Conservation (phyloP, 2,329 filamentous ascomycete genomes). For the Sclerotinia spermophila region DNA sequence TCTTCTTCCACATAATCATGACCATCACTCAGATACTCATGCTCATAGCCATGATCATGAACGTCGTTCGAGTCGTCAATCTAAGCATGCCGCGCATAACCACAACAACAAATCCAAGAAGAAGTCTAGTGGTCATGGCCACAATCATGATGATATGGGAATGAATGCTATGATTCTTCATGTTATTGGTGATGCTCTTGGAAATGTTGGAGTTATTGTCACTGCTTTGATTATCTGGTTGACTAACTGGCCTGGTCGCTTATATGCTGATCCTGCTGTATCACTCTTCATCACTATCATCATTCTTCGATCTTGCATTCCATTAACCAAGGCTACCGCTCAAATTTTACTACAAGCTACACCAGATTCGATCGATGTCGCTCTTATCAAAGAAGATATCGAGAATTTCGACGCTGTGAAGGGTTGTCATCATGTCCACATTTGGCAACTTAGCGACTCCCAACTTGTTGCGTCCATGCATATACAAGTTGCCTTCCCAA, state of each 20-base stretch:
- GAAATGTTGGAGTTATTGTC: constrained; percentile 80
- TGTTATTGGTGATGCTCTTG: constrained; percentile 77
- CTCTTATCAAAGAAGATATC: constrained; percentile 91
- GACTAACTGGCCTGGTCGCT: constrained; percentile 73
- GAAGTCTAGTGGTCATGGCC: constrained; percentile 60
- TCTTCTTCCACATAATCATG: constrained; percentile 23
- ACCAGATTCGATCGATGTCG: constrained; percentile 79
- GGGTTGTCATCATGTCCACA: constrained; percentile 91
- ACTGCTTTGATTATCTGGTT: constrained; percentile 90
- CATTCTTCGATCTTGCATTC: constrained; percentile 69
- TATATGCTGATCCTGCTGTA: constrained; percentile 86
- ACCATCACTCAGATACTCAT: background rate
- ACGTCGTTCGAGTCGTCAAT: constrained; percentile 26
- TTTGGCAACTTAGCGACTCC: constrained; percentile 95
- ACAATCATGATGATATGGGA: constrained; percentile 85
- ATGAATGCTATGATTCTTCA: constrained; percentile 83
- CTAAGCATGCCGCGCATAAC: constrained; percentile 68
- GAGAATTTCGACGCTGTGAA: constrained; percentile 78
- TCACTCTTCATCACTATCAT: constrained; percentile 90
- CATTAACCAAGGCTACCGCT: constrained; percentile 73
- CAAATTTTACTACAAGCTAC: constrained; percentile 93
- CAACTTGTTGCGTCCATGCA: constrained; percentile 93
- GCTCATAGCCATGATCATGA: constrained; percentile 23
- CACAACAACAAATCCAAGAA: constrained; percentile 69
- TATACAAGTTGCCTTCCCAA: constrained; percentile 86